phyloP scores from a whole-genome alignment of 805 yeast genomes.

The Saccharomycopsis fermentans region DNA sequence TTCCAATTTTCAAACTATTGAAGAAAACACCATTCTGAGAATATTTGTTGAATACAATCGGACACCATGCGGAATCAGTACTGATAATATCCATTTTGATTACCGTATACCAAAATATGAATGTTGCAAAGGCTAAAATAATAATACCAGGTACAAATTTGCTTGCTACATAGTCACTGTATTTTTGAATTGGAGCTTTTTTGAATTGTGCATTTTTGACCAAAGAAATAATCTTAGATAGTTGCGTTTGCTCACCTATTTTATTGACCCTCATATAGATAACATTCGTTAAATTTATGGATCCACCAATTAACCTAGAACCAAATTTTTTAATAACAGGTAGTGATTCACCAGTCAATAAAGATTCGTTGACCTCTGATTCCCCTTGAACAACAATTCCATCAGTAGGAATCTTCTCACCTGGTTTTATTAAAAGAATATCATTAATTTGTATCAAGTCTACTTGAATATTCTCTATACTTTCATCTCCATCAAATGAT shows the following conservation, averaged over 20 bases:
- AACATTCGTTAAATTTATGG: conserved; percentile 72
- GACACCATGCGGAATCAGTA: conserved; percentile 24
- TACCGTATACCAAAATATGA: conserved; percentile 47
- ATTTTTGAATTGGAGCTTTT: conserved; percentile 84
- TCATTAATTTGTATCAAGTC: conserved; percentile 75
- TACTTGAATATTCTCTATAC: conserved; percentile 41
- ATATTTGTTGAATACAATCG: conserved; percentile 39
- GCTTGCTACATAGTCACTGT: conserved; percentile 77
- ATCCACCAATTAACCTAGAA: conserved; percentile 74
- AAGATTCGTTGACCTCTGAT: conserved; percentile 80
- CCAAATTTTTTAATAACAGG: conserved; percentile 59
- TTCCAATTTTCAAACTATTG: conserved; percentile 67
- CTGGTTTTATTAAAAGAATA: conserved; percentile 69
- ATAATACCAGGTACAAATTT: conserved; percentile 75
- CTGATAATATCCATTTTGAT: conserved; percentile 19
- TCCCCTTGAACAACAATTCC: conserved; percentile 71
- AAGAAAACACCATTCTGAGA: conserved; percentile 47
- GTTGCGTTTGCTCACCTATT: conserved; percentile 77
- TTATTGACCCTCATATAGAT: conserved; percentile 57
- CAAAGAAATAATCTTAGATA: conserved; percentile 75
- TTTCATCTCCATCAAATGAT: not conserved
- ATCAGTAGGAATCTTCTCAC: conserved; percentile 86
- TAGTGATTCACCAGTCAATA: conserved; percentile 83
- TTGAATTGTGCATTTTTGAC: conserved; percentile 85
- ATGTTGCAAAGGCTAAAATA: conserved; percentile 51